phyloP scores from a whole-genome alignment of 768 basidiomycete genomes.

The Agrocybe praecox region DNA sequence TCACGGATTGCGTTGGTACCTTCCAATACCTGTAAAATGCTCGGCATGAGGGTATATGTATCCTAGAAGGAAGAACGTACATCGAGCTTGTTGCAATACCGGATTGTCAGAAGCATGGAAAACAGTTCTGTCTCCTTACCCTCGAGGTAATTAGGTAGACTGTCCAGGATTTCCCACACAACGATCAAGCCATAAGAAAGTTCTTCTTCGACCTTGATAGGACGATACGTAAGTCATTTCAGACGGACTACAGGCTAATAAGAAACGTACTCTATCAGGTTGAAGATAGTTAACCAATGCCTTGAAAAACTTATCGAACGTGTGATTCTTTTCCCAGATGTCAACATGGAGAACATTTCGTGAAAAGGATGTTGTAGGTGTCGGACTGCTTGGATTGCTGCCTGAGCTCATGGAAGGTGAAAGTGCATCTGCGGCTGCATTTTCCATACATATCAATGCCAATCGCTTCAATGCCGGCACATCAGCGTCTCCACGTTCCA shows the following conservation, averaged over 20 bases:
- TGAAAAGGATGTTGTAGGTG: conserved; percentile 51
- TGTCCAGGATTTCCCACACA: conserved; percentile 82
- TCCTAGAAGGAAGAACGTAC: conserved; percentile 42
- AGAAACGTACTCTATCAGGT: conserved; percentile 55
- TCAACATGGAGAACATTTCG: conserved; percentile 50
- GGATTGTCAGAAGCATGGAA: conserved; percentile 65
- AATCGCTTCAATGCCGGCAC: conserved; percentile 64
- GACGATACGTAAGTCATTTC: conserved; percentile 1
- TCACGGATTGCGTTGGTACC: conserved; percentile 85
- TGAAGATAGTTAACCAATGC: conserved; percentile 67
- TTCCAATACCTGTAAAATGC: conserved; percentile 66
- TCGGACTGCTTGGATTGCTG: conserved; percentile 56
- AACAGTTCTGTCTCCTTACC: conserved; percentile 81
- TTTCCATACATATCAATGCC: conserved; percentile 61
- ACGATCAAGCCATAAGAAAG: conserved; percentile 82
- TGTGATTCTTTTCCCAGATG: conserved; percentile 74
- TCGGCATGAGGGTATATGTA: conserved; percentile 3
- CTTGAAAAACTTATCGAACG: conserved; percentile 70
- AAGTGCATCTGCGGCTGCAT: conserved; percentile 49
- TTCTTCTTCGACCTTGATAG: conserved; percentile 55
- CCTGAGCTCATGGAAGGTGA: conserved; percentile 58
- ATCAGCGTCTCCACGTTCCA: conserved; percentile 57
- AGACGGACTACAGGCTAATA: conserved; percentile 1
- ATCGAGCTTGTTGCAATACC: conserved; percentile 71
- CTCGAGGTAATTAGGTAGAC: conserved; percentile 73